phyloP scores from a whole-genome alignment of 106 monocot genomes.

The Alisma plantagoaquatica region DNA sequence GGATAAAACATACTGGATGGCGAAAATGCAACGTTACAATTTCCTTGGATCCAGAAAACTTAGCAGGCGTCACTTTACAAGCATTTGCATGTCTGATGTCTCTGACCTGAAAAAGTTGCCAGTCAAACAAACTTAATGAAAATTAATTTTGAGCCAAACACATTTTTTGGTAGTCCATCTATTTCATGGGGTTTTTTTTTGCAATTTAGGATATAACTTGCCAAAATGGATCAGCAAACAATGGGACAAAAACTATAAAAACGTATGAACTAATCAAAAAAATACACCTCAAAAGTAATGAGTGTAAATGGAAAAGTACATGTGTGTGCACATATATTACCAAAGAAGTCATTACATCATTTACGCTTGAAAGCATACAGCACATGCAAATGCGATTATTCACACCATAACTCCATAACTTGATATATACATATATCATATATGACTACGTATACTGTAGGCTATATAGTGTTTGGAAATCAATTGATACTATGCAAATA shows the following conservation, averaged over 20 bases:
- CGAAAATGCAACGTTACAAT: slow-evolving; percentile 54
- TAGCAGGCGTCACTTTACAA: slow-evolving; percentile 83
- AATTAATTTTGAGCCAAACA: background rate
- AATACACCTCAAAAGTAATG: background rate
- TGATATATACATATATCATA: too few species aligned
- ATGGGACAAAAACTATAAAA: background rate
- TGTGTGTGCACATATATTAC: too few species aligned
- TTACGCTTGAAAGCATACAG: too few species aligned
- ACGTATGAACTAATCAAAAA: background rate
- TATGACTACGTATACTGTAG: too few species aligned
- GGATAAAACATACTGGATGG: slow-evolving; percentile 39
- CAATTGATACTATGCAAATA: too few species aligned
- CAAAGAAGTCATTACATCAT: too few species aligned
- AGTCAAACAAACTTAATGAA: slow-evolving; percentile 6
- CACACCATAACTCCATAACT: too few species aligned
- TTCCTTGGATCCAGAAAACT: slow-evolving; percentile 95
- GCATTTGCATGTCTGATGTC: slow-evolving; percentile 48
- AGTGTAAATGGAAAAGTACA: too few species aligned
- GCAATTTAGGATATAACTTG: background rate
- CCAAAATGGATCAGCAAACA: background rate
- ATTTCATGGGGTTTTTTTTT: background rate
- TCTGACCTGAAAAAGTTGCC: slow-evolving; percentile 54
- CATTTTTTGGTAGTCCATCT: background rate
- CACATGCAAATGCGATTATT: too few species aligned
- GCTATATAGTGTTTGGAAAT: too few species aligned